phyloP scores from a whole-genome alignment of 768 basidiomycete genomes.

The Pisolithus sp. region DNA sequence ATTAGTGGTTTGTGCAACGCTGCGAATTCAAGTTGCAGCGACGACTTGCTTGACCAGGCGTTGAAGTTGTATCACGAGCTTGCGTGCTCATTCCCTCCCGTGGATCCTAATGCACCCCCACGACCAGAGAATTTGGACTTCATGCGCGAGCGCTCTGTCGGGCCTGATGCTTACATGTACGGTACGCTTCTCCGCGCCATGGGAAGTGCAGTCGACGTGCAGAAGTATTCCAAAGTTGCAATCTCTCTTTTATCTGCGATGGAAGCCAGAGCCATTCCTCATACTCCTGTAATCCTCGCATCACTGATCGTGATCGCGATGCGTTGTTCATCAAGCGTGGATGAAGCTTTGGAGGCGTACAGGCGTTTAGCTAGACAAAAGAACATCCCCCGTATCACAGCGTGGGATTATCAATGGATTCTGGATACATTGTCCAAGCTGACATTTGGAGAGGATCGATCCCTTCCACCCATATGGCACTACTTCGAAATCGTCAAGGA shows the following conservation, averaged over 20 bases:
- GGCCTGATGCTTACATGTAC: slow-evolving; percentile 51
- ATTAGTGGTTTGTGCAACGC: slow-evolving; percentile 44
- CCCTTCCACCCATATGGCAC: slow-evolving; percentile 39
- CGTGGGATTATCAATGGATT: slow-evolving; percentile 56
- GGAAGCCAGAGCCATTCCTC: slow-evolving; percentile 41
- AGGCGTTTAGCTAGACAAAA: slow-evolving; percentile 27
- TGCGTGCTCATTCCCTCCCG: slow-evolving; percentile 25
- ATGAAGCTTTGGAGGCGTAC: slow-evolving; percentile 63
- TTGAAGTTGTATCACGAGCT: slow-evolving; percentile 49
- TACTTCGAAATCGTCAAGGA: slow-evolving; percentile 76
- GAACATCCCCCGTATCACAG: slow-evolving; percentile 36
- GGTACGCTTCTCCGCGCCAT: slow-evolving; percentile 46
- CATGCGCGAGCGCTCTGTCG: slow-evolving; percentile 30
- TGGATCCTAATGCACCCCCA: slow-evolving; percentile 7
- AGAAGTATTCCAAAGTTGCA: slow-evolving; percentile 43
- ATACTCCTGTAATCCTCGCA: slow-evolving; percentile 40
- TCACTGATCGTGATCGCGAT: slow-evolving; percentile 62
- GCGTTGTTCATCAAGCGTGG: slow-evolving; percentile 46
- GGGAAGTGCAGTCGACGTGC: slow-evolving; percentile 36
- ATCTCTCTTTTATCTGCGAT: slow-evolving; percentile 60
- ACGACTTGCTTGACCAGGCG: slow-evolving; percentile 45
- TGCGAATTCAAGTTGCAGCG: slow-evolving; percentile 29
- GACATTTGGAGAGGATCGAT: slow-evolving; percentile 37
- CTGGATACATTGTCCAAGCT: slow-evolving; percentile 58
- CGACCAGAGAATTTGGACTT: slow-evolving; percentile 7